Evolutionary conservation across 2,329 filamentous ascomycete species (phyloP).

Genomic region (Colletotrichum sp.): DNA sequence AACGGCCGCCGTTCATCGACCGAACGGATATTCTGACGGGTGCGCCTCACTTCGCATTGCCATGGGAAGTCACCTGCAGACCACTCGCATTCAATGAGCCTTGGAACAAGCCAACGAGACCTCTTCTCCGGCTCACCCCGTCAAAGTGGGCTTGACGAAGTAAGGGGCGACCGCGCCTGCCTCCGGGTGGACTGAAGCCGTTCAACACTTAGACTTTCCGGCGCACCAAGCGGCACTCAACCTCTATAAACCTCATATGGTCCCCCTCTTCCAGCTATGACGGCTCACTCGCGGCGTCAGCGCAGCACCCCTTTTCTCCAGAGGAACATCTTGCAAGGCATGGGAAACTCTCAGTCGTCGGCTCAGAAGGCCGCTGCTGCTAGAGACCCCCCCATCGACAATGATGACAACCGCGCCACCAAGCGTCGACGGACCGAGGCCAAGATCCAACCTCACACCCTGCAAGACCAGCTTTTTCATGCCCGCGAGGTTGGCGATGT

Average conservation of each 20-base stretch:
- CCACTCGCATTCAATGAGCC: background rate
- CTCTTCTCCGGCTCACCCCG: background rate
- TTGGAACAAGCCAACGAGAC: background rate
- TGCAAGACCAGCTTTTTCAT: slow-evolving; percentile 38
- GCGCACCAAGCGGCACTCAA: slow-evolving; percentile 3
- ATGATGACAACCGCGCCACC: slow-evolving; percentile 41
- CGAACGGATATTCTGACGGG: background rate
- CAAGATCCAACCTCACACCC: slow-evolving; percentile 31
- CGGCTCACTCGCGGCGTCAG: slow-evolving; percentile 49
- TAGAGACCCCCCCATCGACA: slow-evolving; percentile 38
- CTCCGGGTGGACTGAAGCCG: background rate
- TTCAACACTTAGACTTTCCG: background rate
- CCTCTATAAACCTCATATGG: slow-evolving; percentile 11
- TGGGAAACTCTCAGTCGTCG: slow-evolving; percentile 49
- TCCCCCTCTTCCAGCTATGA: slow-evolving; percentile 50
- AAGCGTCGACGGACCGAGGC: slow-evolving; percentile 57
- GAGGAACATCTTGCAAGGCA: slow-evolving; percentile 52
- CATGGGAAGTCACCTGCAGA: background rate
- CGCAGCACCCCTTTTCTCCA: slow-evolving; percentile 60
- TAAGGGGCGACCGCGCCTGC: background rate
- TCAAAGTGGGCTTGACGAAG: slow-evolving; percentile 17
- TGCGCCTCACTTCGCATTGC: background rate
- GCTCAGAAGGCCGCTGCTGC: slow-evolving; percentile 38
- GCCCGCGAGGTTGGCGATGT: slow-evolving; percentile 34
- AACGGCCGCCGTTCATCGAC: background rate